Evolutionary conservation across 2,329 filamentous ascomycete genomes (phyloP).

Genomic region (Aspergillus ochraceoroseus): DNA sequence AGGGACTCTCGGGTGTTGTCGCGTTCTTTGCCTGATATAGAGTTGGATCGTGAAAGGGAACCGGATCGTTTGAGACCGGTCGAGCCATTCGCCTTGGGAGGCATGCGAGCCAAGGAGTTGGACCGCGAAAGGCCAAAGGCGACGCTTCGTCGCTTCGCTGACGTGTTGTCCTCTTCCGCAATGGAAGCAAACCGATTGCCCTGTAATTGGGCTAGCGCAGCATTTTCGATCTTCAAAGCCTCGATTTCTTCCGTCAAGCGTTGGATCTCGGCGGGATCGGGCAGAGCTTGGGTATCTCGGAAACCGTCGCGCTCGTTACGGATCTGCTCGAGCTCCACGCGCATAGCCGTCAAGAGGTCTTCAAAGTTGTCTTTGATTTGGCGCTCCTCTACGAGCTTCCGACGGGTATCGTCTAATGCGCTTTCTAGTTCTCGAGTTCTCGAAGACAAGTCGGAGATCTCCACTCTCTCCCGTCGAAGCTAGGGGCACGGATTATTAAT

Average conservation of each 20-base stretch:
- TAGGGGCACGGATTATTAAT: slow-evolving; percentile 22
- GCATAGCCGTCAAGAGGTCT: slow-evolving; percentile 78
- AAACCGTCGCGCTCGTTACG: slow-evolving; percentile 79
- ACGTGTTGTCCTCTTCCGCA: slow-evolving; percentile 52
- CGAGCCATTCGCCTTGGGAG: slow-evolving; percentile 40
- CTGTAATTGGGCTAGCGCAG: slow-evolving; percentile 46
- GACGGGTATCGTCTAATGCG: slow-evolving; percentile 74
- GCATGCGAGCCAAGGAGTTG: slow-evolving; percentile 60
- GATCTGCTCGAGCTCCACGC: slow-evolving; percentile 72
- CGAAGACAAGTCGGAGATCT: slow-evolving; percentile 43
- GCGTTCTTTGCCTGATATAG: slow-evolving; percentile 48
- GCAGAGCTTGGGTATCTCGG: slow-evolving; percentile 77
- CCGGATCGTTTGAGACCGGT: slow-evolving; percentile 39
- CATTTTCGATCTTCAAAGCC: slow-evolving; percentile 52
- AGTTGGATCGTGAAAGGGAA: slow-evolving; percentile 57
- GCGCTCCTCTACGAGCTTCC: slow-evolving; percentile 77
- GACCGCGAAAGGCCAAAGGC: slow-evolving; percentile 57
- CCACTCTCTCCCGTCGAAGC: slow-evolving; percentile 53
- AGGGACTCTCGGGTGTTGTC: slow-evolving; percentile 66
- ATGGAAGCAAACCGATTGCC: slow-evolving; percentile 55
- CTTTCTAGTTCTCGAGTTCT: slow-evolving; percentile 73
- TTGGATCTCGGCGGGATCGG: slow-evolving; percentile 49
- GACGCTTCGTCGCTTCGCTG: slow-evolving; percentile 43
- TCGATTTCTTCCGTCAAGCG: slow-evolving; percentile 85
- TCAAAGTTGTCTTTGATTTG: slow-evolving; percentile 90